Conservation (phyloP, 768 basidiomycete genomes). For the Pseudohyphozyma bogoriensis region DNA sequence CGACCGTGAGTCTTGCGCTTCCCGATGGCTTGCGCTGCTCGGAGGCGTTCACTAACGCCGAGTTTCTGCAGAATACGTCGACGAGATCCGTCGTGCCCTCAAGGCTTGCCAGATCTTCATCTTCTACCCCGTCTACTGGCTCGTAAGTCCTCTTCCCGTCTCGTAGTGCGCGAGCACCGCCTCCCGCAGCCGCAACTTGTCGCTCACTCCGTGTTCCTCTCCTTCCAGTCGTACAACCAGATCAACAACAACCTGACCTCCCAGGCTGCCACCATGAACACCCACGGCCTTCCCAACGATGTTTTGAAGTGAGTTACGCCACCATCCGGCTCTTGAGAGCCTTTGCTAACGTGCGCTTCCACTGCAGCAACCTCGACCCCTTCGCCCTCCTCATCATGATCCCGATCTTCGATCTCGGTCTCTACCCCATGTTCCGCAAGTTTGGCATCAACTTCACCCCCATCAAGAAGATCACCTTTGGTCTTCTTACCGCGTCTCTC, state of each 20-base stretch:
- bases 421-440: slow-evolving; percentile 35
- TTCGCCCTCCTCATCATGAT: slow-evolving; percentile 35
- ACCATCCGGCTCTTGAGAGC: neutral
- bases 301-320: slow-evolving; percentile 19
- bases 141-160: too few species aligned
- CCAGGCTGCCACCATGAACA: slow-evolving; percentile 35
- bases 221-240: slow-evolving; percentile 24
- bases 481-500: slow-evolving; percentile 32
- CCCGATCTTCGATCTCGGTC: slow-evolving; percentile 33
- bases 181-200: too few species aligned
- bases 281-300: slow-evolving; percentile 36
- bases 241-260: slow-evolving; percentile 21
- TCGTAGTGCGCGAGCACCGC: too few species aligned
- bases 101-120: slow-evolving; percentile 38
- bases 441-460: slow-evolving; percentile 32
- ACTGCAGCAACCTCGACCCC: slow-evolving; percentile 15
- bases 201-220: too few species aligned
- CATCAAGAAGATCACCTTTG: slow-evolving; percentile 34
- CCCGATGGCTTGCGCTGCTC: neutral
- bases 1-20: too few species aligned
- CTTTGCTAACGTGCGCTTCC: neutral
- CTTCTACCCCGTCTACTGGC: slow-evolving; percentile 33
- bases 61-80: slow-evolving; percentile 33
- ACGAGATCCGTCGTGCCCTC: slow-evolving; percentile 35
- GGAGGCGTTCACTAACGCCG: neutral